Conservation (phyloP, 495 filamentous ascomycete species). For the Choiromyces venosus region DNA sequence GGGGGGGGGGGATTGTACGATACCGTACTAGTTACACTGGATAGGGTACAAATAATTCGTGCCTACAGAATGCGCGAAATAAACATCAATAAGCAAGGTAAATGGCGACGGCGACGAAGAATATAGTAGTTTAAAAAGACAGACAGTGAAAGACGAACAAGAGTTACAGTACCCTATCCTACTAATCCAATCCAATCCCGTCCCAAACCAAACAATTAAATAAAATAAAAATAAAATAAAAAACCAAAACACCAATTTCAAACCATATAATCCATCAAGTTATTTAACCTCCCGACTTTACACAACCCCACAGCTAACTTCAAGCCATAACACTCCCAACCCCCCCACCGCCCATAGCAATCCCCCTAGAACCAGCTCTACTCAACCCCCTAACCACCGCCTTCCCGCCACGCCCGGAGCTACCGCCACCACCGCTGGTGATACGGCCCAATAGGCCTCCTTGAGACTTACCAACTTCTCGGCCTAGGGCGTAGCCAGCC, state of each 20-base stretch:
- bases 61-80: background rate
- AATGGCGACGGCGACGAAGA: constrained; percentile 7
- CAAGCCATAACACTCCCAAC: background rate
- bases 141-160: background rate
- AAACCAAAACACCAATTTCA: constrained; percentile 17
- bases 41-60: background rate
- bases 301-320: constrained; percentile 4
- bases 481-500: constrained; percentile 83
- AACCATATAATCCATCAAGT: constrained; percentile 1
- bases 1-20: background rate
- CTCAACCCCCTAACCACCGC: constrained; percentile 24
- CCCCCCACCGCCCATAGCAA: background rate
- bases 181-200: background rate
- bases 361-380: constrained; percentile 6
- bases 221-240: constrained; percentile 8
- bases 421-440: constrained; percentile 20
- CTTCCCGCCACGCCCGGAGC: too few relatives aligned
- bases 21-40: background rate
- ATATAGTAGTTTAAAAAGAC: too few relatives aligned
- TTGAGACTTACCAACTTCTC: constrained; percentile 59
- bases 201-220: background rate
- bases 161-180: background rate
- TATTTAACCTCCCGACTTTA: too few relatives aligned
- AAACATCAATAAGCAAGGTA: constrained; percentile 5
- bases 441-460: constrained; percentile 28